A percentile compares a stretch with the other conserved stretches of the same genome.
phyloP scores from a whole-genome alignment of 2,329 filamentous ascomycete species.

The Neophaeococcomyces aloes region DNA sequence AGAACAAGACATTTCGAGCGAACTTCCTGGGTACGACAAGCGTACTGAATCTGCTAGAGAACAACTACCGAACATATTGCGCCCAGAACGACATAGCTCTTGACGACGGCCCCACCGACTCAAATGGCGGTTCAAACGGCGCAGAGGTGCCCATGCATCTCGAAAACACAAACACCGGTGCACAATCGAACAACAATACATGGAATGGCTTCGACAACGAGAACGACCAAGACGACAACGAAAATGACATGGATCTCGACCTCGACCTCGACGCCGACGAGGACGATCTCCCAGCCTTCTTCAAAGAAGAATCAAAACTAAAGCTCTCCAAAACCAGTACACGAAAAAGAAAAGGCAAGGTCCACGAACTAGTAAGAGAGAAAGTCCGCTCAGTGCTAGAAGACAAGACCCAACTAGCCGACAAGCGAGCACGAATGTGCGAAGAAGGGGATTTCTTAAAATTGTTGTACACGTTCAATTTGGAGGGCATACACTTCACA shows the following conservation, averaged over 20 bases:
- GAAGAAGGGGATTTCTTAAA: constrained; percentile 88
- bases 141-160: constrained; percentile 30
- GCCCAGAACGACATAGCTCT: constrained; percentile 71
- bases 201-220: constrained; percentile 10
- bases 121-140: constrained; percentile 7
- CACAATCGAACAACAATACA: constrained; percentile 20
- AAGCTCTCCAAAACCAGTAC: constrained; percentile 36
- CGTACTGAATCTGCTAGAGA: constrained; percentile 70
- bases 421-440: constrained; percentile 73
- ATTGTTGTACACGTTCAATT: constrained; percentile 72
- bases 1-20: constrained; percentile 81
- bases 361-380: constrained; percentile 68
- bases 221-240: constrained; percentile 23
- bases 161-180: constrained; percentile 20
- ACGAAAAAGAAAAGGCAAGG: constrained; percentile 65
- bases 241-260: constrained; percentile 42
- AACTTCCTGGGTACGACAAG: constrained; percentile 71
- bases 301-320: constrained; percentile 48
- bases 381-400: constrained; percentile 82
- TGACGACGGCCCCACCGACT: constrained; percentile 50
- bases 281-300: constrained; percentile 72
- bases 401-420: constrained; percentile 65
- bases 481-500: constrained; percentile 85
- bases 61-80: constrained; percentile 84
- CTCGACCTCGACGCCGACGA: constrained; percentile 37